Conservation (phyloP, 352 stramenopile species). For the Blastocystis sp. region DNA sequence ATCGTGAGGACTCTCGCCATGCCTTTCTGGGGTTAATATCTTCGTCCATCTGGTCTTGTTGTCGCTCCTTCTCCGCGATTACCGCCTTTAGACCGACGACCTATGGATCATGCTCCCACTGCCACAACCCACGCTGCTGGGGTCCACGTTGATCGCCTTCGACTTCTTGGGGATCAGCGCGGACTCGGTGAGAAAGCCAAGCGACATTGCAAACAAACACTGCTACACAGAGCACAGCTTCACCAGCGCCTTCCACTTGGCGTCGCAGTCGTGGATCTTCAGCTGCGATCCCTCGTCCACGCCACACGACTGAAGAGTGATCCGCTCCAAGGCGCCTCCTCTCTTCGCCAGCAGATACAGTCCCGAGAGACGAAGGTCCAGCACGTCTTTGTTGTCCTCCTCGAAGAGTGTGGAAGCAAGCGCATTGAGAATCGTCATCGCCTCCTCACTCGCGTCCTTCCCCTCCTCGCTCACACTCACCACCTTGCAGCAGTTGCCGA, state of each 20-base stretch:
- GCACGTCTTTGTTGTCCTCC: slow-evolving; percentile 3
- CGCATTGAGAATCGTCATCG: not conserved
- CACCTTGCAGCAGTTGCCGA: slow-evolving; percentile 10
- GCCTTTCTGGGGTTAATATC: slow-evolving; percentile 44
- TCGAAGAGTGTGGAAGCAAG: slow-evolving; percentile 6
- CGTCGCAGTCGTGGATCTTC: not conserved
- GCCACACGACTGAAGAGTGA: slow-evolving; percentile 3
- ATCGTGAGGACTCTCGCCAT: not conserved
- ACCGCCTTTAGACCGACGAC: slow-evolving; percentile 77
- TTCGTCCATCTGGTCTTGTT: slow-evolving; percentile 29
- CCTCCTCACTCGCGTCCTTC: not conserved
- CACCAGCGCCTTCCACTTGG: slow-evolving; percentile 25
- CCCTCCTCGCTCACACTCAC: slow-evolving; percentile 18
- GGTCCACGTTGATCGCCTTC: slow-evolving; percentile 82
- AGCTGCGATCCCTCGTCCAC: not conserved
- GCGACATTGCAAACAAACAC: slow-evolving; percentile 76
- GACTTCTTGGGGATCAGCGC: slow-evolving; percentile 82
- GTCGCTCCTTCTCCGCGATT: slow-evolving; percentile 44
- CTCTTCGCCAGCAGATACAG: slow-evolving; percentile 45
- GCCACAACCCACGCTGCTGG: slow-evolving; percentile 70
- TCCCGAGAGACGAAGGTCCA: not conserved
- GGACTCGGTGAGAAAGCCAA: slow-evolving; percentile 83
- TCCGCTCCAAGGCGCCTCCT: slow-evolving; percentile 18
- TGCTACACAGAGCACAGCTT: not conserved
- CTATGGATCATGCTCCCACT: slow-evolving; percentile 72